phyloP scores from a whole-genome alignment of 371 early-diverging fungal species.

The Mortierella sp. region DNA sequence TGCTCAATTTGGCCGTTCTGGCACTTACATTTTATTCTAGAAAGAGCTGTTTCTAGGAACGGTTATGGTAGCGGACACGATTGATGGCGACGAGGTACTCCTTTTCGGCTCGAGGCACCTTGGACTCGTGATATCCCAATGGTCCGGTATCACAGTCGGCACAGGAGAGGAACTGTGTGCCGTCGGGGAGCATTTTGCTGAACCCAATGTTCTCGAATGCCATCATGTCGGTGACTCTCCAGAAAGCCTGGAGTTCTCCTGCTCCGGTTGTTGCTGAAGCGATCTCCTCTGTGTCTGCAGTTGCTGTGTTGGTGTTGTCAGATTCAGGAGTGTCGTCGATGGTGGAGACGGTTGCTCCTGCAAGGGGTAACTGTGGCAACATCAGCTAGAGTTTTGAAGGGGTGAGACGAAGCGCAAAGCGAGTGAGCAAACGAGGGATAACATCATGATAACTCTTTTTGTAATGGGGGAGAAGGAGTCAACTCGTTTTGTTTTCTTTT shows the following conservation, averaged over 20 bases:
- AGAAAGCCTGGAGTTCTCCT: conserved; percentile 59
- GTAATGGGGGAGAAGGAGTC: neutral
- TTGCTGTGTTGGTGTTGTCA: neutral
- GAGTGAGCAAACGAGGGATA: neutral
- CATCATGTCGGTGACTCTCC: conserved; percentile 78
- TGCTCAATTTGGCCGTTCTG: conserved; percentile 8
- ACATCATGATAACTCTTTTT: neutral
- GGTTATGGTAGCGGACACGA: conserved; percentile 63
- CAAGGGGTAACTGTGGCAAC: conserved; percentile 53
- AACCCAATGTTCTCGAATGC: conserved; percentile 87
- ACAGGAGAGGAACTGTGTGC: conserved; percentile 79
- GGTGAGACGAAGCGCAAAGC: neutral
- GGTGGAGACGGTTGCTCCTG: conserved; percentile 30
- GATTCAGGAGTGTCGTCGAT: conserved; percentile 27
- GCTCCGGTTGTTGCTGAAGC: neutral
- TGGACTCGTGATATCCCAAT: conserved; percentile 75
- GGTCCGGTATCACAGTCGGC: conserved; percentile 89
- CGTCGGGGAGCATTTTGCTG: conserved; percentile 68
- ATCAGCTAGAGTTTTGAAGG: conserved; percentile 33
- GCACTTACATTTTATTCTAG: neutral
- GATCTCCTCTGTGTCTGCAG: neutral
- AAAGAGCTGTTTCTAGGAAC: conserved; percentile 6
- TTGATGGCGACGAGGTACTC: conserved; percentile 69
- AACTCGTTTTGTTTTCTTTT: neutral
- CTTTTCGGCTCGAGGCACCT: conserved; percentile 31